Evolutionary conservation across 306 rosid species (phyloP).

Genomic region (Adenanthera pavonina): DNA sequence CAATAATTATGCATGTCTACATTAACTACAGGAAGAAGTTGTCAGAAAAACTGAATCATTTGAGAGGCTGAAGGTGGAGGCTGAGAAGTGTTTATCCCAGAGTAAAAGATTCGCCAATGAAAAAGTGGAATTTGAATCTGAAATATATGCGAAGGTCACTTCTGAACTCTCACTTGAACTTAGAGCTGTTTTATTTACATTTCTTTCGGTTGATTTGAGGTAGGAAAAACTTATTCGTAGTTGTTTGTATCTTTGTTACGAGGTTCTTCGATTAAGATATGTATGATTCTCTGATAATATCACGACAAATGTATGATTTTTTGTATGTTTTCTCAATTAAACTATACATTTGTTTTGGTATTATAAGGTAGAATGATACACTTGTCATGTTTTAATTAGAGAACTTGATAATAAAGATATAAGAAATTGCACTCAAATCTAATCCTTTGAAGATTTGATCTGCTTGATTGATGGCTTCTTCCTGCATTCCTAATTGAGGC

Average conservation of each 20-base stretch:
- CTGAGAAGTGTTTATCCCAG: conserved; percentile 79
- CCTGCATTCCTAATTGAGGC: conserved; percentile 9
- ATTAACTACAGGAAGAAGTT: conserved; percentile 79
- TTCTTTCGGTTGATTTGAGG: conserved; percentile 11
- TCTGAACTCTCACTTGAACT: conserved; percentile 16
- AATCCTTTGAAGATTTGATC: conserved; percentile 15
- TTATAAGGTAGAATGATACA: neutral
- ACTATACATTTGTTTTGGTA: neutral
- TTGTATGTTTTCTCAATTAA: neutral
- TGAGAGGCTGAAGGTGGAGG: conserved; percentile 83
- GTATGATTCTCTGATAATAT: neutral
- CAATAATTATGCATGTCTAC: conserved; percentile 12
- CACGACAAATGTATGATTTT: neutral
- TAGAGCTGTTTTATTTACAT: conserved; percentile 17
- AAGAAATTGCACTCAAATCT: neutral
- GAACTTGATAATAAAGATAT: neutral
- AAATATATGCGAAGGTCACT: conserved; percentile 72
- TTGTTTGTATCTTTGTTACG: neutral
- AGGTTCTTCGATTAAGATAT: too few relatives aligned
- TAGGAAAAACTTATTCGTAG: neutral
- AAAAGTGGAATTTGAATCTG: conserved; percentile 80
- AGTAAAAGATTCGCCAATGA: conserved; percentile 74
- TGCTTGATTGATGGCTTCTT: conserved; percentile 20
- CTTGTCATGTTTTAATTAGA: neutral
- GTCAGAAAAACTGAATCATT: conserved; percentile 64